Conservation (phyloP, 345 rosid genomes). For the Adansonia digitata region DNA sequence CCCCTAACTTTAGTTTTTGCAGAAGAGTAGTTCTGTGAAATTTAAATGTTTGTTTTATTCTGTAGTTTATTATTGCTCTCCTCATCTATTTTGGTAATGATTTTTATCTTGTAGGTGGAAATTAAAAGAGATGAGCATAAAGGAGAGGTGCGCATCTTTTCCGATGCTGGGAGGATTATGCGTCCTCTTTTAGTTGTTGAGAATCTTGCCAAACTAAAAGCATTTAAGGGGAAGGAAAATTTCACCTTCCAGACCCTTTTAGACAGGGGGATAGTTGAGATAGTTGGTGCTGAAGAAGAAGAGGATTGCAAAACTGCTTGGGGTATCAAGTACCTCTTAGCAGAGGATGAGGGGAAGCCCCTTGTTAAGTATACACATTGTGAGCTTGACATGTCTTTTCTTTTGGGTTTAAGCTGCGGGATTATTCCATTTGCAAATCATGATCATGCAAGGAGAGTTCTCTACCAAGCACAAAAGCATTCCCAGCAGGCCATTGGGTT, state of each 20-base stretch:
- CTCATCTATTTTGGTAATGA: background rate
- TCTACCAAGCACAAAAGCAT: conserved; percentile 86
- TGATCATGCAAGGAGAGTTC: conserved; percentile 84
- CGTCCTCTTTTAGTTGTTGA: conserved; percentile 84
- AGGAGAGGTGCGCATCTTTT: conserved; percentile 68
- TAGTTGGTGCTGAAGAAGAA: conserved; percentile 84
- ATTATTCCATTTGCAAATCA: conserved; percentile 87
- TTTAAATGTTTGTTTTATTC: background rate
- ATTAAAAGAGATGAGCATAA: conserved; percentile 66
- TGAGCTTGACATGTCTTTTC: conserved; percentile 77
- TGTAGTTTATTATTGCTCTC: conserved; percentile 7
- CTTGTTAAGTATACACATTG: conserved; percentile 57
- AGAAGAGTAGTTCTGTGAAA: background rate
- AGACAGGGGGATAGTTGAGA: conserved; percentile 68
- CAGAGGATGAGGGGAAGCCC: conserved; percentile 28
- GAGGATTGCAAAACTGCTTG: conserved; percentile 79
- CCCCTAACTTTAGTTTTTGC: background rate
- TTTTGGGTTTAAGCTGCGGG: conserved; percentile 82
- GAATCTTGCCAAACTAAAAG: conserved; percentile 47
- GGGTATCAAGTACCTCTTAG: conserved; percentile 52
- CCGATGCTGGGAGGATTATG: conserved; percentile 85
- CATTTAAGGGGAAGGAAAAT: conserved; percentile 39
- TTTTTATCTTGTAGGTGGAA: conserved; percentile 54
- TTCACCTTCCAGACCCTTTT: conserved; percentile 51
- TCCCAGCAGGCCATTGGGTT: conserved; percentile 90